These are phyloP conservation scores for Candida succiphila DNA, from an alignment of 805 yeast species.

Conservation along the genomic window DNA sequence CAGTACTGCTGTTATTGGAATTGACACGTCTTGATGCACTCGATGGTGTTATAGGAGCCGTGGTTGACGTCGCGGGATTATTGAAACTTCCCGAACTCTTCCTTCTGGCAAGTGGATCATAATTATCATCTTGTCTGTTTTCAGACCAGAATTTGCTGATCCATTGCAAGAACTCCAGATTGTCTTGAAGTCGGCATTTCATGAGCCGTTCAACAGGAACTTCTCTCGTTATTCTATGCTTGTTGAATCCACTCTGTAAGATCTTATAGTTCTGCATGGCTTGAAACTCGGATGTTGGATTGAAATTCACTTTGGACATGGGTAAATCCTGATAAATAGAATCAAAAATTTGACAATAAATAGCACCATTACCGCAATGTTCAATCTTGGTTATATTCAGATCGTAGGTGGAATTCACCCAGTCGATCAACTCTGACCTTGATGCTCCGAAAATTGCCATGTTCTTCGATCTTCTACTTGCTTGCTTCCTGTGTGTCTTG, in stretches of 20 bases:
- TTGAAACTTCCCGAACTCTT: constrained; percentile 12
- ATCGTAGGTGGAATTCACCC: constrained; percentile 71
- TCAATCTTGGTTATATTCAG: constrained; percentile 71
- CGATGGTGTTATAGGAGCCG: neutral
- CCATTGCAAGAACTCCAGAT: constrained; percentile 93
- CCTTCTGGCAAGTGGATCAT: constrained; percentile 61
- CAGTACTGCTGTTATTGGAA: constrained; percentile 4
- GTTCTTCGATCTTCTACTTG: no score
- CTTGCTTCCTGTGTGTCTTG: no score
- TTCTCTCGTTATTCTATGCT: constrained; percentile 58
- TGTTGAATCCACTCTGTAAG: constrained; percentile 69
- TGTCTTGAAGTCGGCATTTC: constrained; percentile 88
- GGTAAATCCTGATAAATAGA: constrained; percentile 78
- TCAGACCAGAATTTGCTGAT: constrained; percentile 75
- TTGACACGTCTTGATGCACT: constrained; percentile 8
- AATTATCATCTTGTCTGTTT: constrained; percentile 52
- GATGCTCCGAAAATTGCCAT: constrained; percentile 60
- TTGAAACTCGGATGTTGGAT: constrained; percentile 66
- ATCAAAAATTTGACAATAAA: constrained; percentile 87
- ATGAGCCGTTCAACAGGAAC: constrained; percentile 76
- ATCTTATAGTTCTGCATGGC: constrained; percentile 74
- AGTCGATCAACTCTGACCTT: constrained; percentile 69
- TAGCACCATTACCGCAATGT: constrained; percentile 94
- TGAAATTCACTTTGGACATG: constrained; percentile 65
- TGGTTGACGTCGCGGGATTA: neutral